A percentile compares a stretch with the other conserved stretches of the same genome.
phyloP scores from a whole-genome alignment of 495 filamentous ascomycete genomes.

The Talaromyces trachyspermus region DNA sequence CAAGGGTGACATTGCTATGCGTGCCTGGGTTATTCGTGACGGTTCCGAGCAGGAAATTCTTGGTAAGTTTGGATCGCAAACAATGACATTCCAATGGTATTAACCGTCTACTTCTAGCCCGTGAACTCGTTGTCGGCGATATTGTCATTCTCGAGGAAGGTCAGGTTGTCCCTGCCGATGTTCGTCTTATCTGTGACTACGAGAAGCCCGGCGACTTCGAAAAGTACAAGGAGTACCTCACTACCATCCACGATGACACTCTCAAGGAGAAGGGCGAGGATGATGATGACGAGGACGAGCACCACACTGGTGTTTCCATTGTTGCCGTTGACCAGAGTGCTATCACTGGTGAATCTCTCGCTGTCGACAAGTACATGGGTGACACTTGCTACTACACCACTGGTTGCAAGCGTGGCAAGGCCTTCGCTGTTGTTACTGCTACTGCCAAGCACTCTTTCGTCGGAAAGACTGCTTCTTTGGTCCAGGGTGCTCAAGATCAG shows the following conservation, averaged over 20 bases:
- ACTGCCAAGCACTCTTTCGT: conserved; percentile 64
- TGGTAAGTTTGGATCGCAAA: not conserved
- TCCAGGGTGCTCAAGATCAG: conserved; percentile 61
- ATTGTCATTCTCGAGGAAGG: conserved; percentile 77
- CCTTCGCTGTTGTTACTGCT: conserved; percentile 57
- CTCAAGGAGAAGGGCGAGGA: conserved; percentile 59
- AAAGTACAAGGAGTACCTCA: conserved; percentile 61
- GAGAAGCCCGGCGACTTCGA: conserved; percentile 61
- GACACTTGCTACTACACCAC: conserved; percentile 68
- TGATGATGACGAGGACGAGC: conserved; percentile 50
- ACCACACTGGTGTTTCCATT: conserved; percentile 55
- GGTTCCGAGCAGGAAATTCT: conserved; percentile 65
- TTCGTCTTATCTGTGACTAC: conserved; percentile 71
- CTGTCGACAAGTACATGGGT: conserved; percentile 72
- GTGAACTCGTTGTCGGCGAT: conserved; percentile 75
- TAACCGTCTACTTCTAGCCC: conserved; percentile 29
- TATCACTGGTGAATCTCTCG: conserved; percentile 72
- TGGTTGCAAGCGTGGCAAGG: conserved; percentile 72
- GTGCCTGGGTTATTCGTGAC: conserved; percentile 62
- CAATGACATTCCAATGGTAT: not conserved
- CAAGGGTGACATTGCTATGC: conserved; percentile 82
- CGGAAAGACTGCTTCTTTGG: conserved; percentile 62
- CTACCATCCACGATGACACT: conserved; percentile 48
- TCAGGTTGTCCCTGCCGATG: conserved; percentile 65
- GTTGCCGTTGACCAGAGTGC: conserved; percentile 66